A percentile compares a stretch with the other conserved stretches of the same genome.
phyloP scores from a whole-genome alignment of 2,329 filamentous ascomycete genomes.

The Escovopsis sp. region DNA sequence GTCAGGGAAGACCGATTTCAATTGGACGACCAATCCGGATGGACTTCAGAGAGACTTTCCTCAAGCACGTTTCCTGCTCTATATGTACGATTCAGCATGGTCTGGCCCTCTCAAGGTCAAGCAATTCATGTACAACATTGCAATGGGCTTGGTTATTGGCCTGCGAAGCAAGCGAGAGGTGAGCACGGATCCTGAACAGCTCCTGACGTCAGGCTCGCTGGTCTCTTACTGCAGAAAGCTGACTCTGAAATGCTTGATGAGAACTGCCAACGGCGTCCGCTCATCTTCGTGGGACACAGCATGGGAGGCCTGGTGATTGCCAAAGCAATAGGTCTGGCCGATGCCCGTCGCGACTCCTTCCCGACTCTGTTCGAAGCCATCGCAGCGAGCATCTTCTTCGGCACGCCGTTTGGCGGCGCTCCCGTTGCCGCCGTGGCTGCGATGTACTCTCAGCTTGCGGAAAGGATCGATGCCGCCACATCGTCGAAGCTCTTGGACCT shows the following conservation, averaged over 20 bases:
- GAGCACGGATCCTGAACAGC: too few relatives aligned
- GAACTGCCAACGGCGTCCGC: constrained; percentile 12
- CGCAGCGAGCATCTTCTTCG: constrained; percentile 24
- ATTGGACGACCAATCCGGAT: constrained; percentile 23
- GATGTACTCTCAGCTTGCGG: constrained; percentile 20
- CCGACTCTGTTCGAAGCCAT: constrained; percentile 25
- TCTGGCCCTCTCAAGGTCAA: constrained; percentile 23
- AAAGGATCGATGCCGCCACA: constrained; percentile 17
- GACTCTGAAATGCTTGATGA: too few relatives aligned
- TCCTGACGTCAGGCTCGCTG: too few relatives aligned
- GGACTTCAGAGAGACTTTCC: constrained; percentile 24
- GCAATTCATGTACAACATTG: constrained; percentile 24
- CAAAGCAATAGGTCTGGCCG: constrained; percentile 20
- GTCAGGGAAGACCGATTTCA: constrained; percentile 21
- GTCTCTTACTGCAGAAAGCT: too few relatives aligned
- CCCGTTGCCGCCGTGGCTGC: constrained; percentile 20
- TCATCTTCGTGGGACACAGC: constrained; percentile 27
- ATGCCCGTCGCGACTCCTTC: constrained; percentile 19
- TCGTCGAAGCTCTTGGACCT: constrained; percentile 23
- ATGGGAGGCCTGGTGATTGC: constrained; percentile 30
- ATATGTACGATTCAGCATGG: constrained; percentile 28
- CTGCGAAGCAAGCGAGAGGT: constrained; percentile 21
- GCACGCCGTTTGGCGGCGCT: constrained; percentile 25
- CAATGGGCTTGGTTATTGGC: constrained; percentile 20
- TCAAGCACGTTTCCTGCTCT: constrained; percentile 23